phyloP scores from a whole-genome alignment of 495 filamentous ascomycete species.

The Aspergillus conjunctus region DNA sequence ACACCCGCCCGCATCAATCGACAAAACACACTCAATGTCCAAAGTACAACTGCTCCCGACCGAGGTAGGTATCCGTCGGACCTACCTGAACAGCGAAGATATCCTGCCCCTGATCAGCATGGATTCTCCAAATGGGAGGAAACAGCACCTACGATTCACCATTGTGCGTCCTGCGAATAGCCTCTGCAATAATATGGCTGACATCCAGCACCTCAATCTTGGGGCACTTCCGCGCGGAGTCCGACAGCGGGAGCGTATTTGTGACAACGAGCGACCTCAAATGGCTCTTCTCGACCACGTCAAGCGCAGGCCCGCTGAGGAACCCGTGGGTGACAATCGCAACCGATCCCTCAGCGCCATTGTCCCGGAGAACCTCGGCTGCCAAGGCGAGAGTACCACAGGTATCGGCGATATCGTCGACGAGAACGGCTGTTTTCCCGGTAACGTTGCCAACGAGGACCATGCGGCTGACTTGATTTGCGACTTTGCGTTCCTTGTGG shows the following conservation, averaged over 20 bases:
- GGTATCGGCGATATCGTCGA: slow-evolving; percentile 85
- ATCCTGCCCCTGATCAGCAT: slow-evolving; percentile 2
- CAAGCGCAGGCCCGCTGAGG: slow-evolving; percentile 57
- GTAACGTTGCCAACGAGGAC: slow-evolving; percentile 82
- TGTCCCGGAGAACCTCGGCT: slow-evolving; percentile 78
- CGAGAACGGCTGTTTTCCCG: slow-evolving; percentile 69
- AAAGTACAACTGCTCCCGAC: too few species aligned
- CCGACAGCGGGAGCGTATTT: slow-evolving; percentile 7
- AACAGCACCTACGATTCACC: slow-evolving; percentile 16
- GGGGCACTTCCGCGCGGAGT: slow-evolving; percentile 10
- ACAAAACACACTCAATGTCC: too few species aligned
- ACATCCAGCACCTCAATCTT: slow-evolving; percentile 19
- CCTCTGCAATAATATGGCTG: slow-evolving; percentile 18
- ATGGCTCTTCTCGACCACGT: slow-evolving; percentile 16
- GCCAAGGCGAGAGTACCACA: slow-evolving; percentile 87
- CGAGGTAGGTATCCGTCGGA: too few species aligned
- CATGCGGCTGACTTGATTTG: slow-evolving; percentile 85
- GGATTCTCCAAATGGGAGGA: neutral
- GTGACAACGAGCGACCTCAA: slow-evolving; percentile 17
- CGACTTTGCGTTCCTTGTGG: slow-evolving; percentile 77
- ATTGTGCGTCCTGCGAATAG: slow-evolving; percentile 20
- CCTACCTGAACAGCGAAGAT: slow-evolving; percentile 5
- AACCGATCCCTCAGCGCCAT: slow-evolving; percentile 74
- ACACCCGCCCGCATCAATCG: too few species aligned
- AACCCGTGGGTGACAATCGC: slow-evolving; percentile 84